These are phyloP conservation scores for Melastoma candidum DNA, from an alignment of 441 rosid species.

Conservation along the genomic window DNA sequence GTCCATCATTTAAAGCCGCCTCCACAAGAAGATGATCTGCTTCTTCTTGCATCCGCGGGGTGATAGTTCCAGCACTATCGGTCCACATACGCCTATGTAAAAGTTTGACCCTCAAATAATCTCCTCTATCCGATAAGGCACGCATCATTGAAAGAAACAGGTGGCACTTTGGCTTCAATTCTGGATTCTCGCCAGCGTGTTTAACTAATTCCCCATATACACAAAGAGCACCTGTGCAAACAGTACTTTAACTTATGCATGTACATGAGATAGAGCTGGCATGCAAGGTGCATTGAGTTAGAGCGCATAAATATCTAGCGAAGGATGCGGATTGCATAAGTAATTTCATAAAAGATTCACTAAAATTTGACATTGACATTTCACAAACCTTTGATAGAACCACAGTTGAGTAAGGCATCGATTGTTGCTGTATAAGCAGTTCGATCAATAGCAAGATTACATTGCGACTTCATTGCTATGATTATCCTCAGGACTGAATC, in stretches of 20 bases:
- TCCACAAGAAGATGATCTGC: constrained; percentile 78
- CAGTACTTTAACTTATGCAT: no score
- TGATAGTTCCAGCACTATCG: constrained; percentile 57
- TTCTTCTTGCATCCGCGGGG: constrained; percentile 43
- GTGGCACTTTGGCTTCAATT: constrained; percentile 62
- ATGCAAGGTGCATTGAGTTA: no score
- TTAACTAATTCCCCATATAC: constrained; percentile 66
- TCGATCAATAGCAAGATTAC: constrained; percentile 41
- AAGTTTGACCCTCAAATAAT: constrained; percentile 48
- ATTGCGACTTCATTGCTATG: constrained; percentile 45
- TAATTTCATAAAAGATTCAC: no score
- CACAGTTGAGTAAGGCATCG: constrained; percentile 56
- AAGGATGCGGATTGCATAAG: no score
- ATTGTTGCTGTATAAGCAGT: constrained; percentile 55
- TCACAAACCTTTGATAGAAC: constrained; percentile 41
- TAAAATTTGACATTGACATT: background rate
- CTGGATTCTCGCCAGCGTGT: constrained; percentile 34
- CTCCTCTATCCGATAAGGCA: constrained; percentile 46
- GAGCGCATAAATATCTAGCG: no score
- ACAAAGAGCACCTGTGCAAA: constrained; percentile 53
- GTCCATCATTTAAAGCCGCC: constrained; percentile 61
- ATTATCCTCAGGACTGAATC: constrained; percentile 32
- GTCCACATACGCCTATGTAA: constrained; percentile 53
- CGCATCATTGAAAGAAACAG: constrained; percentile 73
- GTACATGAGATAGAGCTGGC: no score